Percentiles rank a stretch among this genome's conserved stretches.
These are phyloP conservation scores for Leccinum boreale DNA, from an alignment of 768 basidiomycete genomes.

Conservation along the genomic window DNA sequence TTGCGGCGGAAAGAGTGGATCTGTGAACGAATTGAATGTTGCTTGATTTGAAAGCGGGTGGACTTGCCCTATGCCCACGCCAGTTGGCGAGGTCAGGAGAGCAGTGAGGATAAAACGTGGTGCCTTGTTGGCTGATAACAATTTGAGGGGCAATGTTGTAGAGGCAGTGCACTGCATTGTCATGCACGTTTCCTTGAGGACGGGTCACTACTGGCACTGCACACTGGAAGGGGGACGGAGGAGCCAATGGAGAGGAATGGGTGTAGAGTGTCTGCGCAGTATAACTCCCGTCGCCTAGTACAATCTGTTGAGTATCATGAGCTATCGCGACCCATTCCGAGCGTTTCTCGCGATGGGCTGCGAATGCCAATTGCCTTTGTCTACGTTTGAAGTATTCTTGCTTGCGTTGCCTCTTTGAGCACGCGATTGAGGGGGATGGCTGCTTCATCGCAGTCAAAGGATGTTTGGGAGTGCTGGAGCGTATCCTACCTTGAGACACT, in stretches of 20 bases:
- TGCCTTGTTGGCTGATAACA: constrained; percentile 34
- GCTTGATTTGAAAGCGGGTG: constrained; percentile 9
- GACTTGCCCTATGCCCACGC: constrained; percentile 20
- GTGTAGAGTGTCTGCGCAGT: constrained; percentile 25
- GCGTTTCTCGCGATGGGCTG: constrained; percentile 24
- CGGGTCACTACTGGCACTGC: constrained; percentile 6
- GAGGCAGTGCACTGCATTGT: constrained; percentile 4
- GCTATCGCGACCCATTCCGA: constrained; percentile 34
- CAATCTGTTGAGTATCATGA: constrained; percentile 35
- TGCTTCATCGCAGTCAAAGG: constrained; percentile 27
- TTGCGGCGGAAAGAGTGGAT: constrained; percentile 34
- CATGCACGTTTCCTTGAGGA: neutral
- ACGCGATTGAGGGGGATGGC: constrained; percentile 9
- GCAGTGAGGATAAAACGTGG: constrained; percentile 40
- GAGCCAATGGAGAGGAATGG: constrained; percentile 1
- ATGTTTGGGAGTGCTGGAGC: constrained; percentile 21
- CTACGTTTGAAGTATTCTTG: constrained; percentile 21
- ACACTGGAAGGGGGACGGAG: constrained; percentile 18
- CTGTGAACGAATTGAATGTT: constrained; percentile 28
- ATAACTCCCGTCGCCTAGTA: constrained; percentile 42
- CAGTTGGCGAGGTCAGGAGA: constrained; percentile 35
- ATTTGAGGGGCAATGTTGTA: constrained; percentile 39
- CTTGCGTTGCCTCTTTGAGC: constrained; percentile 21
- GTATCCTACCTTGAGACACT: constrained; percentile 27
- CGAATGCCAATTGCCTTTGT: constrained; percentile 18